These are phyloP conservation scores for Penicillium cosmopolitanum DNA, from an alignment of 495 filamentous ascomycete genomes.

Conservation along the genomic window DNA sequence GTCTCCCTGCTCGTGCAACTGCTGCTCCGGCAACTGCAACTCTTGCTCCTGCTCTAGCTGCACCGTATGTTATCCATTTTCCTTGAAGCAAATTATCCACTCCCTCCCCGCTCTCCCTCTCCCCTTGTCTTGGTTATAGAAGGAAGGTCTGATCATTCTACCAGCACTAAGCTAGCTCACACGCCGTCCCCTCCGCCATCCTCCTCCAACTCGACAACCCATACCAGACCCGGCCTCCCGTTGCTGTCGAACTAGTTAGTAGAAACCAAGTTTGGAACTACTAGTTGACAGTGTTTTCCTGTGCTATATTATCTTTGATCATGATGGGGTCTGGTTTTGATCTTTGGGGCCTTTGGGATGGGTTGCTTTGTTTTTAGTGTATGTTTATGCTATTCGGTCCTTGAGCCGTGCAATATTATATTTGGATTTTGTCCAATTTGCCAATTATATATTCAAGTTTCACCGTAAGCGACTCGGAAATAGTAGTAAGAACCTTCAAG, in stretches of 20 bases:
- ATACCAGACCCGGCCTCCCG: constrained; percentile 33
- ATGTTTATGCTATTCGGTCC: constrained; percentile 18
- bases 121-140: neutral
- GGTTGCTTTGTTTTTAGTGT: constrained; percentile 21
- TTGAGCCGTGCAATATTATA: constrained; percentile 15
- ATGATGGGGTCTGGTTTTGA: constrained; percentile 12
- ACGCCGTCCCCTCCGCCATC: constrained; percentile 28
- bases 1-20: constrained; percentile 52
- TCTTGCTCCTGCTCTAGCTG: constrained; percentile 47
- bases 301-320: constrained; percentile 15
- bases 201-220: constrained; percentile 29
- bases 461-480: too few species aligned
- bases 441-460: too few species aligned
- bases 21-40: constrained; percentile 48
- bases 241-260: constrained; percentile 29
- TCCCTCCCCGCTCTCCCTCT: neutral
- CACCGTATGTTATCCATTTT: constrained; percentile 31
- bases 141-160: constrained; percentile 24
- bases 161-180: constrained; percentile 34
- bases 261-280: neutral
- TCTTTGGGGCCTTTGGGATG: constrained; percentile 23
- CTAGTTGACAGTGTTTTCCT: neutral
- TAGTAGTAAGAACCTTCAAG: too few species aligned
- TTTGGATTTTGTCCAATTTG: constrained; percentile 1
- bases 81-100: neutral